Conservation (phyloP, 495 filamentous ascomycete genomes). For the Neohortaea acidophila region DNA sequence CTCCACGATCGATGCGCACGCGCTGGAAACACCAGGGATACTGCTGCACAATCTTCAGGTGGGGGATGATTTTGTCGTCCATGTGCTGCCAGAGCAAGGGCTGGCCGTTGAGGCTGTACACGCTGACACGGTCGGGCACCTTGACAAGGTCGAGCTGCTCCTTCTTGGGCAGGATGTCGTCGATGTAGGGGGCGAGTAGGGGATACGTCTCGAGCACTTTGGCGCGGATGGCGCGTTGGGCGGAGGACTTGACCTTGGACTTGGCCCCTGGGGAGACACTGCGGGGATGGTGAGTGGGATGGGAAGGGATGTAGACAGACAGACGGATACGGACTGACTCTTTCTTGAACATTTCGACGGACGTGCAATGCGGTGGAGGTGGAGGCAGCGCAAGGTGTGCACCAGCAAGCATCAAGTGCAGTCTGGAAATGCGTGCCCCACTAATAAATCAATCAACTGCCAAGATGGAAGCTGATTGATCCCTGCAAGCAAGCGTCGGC, state of each 20-base stretch:
- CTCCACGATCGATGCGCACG: constrained; percentile 74
- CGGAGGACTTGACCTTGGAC: constrained; percentile 95
- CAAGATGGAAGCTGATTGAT: too few relatives aligned
- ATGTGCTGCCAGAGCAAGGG: constrained; percentile 88
- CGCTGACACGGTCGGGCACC: constrained; percentile 70
- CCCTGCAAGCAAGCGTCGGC: too few relatives aligned
- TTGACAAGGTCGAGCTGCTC: constrained; percentile 82
- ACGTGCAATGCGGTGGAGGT: too few relatives aligned
- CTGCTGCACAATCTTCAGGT: constrained; percentile 33
- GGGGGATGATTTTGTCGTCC: constrained; percentile 62
- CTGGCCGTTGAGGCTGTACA: constrained; percentile 63
- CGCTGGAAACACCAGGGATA: constrained; percentile 51
- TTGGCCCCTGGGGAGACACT: constrained; percentile 66
- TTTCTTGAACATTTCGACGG: constrained; percentile 18
- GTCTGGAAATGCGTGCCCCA: too few relatives aligned
- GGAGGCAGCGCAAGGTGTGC: too few relatives aligned
- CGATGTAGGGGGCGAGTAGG: constrained; percentile 71
- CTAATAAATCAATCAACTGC: too few relatives aligned
- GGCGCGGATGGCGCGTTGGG: constrained; percentile 68
- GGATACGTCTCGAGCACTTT: constrained; percentile 75
- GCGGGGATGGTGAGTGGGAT: constrained; percentile 11
- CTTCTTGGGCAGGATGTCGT: constrained; percentile 92
- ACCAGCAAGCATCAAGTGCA: too few relatives aligned
- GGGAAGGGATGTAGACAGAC: constrained; percentile 1
- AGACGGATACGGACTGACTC: constrained; percentile 13